Base-by-base conservation (phyloP, 2,329 filamentous ascomycete species). In the Colletotrichum sp. region DNA sequence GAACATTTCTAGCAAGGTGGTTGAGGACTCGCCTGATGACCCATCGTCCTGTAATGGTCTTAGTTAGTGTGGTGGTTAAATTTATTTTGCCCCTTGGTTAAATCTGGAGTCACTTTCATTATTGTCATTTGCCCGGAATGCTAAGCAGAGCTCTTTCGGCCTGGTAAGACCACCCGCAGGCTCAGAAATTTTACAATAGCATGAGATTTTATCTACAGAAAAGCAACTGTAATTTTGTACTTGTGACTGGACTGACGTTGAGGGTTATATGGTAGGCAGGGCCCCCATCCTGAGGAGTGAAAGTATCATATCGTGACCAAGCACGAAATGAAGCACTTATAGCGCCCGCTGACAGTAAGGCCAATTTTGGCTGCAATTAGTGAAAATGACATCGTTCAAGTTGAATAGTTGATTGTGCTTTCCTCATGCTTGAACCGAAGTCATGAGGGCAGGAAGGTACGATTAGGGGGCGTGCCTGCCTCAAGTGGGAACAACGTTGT, bases 371-470 rank as follows among this genome's bases (percentile, higher is more conserved):
- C 39, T 44, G 3, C 2, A 0, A 44, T 0, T 2, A 3, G 39
- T 44, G 9, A n/a, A n/a, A n/a, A 1, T n/a, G 1, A 6, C 8
- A n/a, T 44, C 16, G 8, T 0, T 0, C 5, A 44, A 44, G 5
- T 19, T 11, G 16, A 19, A 11, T 9, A n/a, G 8, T 44, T 48
- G 19, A 1, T 3, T 48, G 44, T 48, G n/a, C 19, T 22, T 48
- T 22, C 11, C 8, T 48, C 44, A 3, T 12, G 1, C 39, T 22
- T n/a, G 0, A n/a, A 4, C 19, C 19, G 15, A 3, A 48, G 11
- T 48, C 0, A 19, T 2, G 16, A 44, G 39, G 1, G 44, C 2
- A 3, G 44, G 44, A 22, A 12, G n/a, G 44, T 22, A 5, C 44
- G 44, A 48, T 22, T 0, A 11, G 8, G 1, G 6, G n/a, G 44